Percentiles rank a stretch among this genome's conserved stretches.
phyloP scores from a whole-genome alignment of 331 rosid genomes.

The Prunus yedoensis region DNA sequence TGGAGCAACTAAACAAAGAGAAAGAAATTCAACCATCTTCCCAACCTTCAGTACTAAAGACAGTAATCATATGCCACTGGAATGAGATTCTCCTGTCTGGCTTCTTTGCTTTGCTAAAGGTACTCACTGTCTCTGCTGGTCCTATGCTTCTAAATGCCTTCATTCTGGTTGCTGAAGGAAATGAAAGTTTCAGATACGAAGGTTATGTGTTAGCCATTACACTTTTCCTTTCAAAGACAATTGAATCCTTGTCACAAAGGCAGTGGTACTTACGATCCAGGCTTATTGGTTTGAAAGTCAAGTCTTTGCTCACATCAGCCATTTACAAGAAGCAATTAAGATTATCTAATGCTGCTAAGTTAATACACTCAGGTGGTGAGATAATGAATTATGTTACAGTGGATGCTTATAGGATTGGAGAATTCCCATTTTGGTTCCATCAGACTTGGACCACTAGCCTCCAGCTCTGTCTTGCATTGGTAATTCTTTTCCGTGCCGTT shows the following conservation, averaged over 20 bases:
- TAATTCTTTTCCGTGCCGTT: conserved; percentile 58
- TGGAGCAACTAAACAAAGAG: conserved; percentile 43
- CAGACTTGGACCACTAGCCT: conserved; percentile 77
- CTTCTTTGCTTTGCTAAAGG: conserved; percentile 68
- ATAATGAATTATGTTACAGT: conserved; percentile 84
- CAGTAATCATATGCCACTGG: conserved; percentile 57
- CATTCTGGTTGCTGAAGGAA: conserved; percentile 72
- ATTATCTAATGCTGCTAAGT: conserved; percentile 58
- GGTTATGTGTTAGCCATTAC: conserved; percentile 53
- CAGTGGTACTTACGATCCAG: conserved; percentile 83
- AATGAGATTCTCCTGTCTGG: conserved; percentile 70
- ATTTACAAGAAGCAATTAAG: conserved; percentile 66
- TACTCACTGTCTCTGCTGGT: conserved; percentile 61
- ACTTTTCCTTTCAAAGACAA: conserved; percentile 54
- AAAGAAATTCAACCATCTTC: conserved; percentile 40
- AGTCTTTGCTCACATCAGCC: conserved; percentile 68
- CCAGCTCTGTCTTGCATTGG: conserved; percentile 55
- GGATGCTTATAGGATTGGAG: conserved; percentile 86
- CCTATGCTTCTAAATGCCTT: conserved; percentile 80
- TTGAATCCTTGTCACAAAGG: conserved; percentile 76
- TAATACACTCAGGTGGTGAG: conserved; percentile 71
- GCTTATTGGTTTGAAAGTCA: conserved; percentile 61
- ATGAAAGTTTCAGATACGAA: conserved; percentile 66
- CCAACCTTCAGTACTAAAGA: conserved; percentile 59
- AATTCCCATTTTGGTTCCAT: conserved; percentile 81